Evolutionary conservation across 2,329 filamentous ascomycete species (phyloP).

Genomic region (Dothidotthia symphoricarpi): DNA sequence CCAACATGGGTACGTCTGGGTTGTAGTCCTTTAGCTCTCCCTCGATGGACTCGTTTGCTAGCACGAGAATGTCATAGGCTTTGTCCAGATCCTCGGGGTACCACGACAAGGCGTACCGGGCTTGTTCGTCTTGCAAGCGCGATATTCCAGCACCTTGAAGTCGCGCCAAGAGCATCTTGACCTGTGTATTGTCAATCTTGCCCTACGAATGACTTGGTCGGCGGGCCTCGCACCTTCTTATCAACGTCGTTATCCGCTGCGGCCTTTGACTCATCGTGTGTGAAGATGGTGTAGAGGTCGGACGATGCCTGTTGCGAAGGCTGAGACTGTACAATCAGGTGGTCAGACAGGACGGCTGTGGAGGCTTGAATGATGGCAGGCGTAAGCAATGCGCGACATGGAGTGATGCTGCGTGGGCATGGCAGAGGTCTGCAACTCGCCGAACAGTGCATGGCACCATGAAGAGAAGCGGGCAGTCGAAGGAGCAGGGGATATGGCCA

Average conservation of each 20-base stretch:
- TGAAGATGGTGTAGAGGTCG: constrained; percentile 65
- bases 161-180: constrained; percentile 54
- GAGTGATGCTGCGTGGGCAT: constrained; percentile 20
- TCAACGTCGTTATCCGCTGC: constrained; percentile 58
- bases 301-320: constrained; percentile 20
- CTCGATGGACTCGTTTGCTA: constrained; percentile 78
- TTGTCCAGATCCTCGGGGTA: constrained; percentile 69
- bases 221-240: constrained; percentile 45
- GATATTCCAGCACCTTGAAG: constrained; percentile 55
- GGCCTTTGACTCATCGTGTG: constrained; percentile 52
- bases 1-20: constrained; percentile 68
- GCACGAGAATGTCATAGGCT: constrained; percentile 71
- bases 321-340: constrained; percentile 25
- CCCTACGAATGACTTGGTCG: neutral
- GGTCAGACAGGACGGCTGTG: constrained; percentile 26
- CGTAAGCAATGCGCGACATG: constrained; percentile 14
- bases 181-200: constrained; percentile 35
- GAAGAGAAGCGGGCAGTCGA: constrained; percentile 13
- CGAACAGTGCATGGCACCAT: constrained; percentile 6
- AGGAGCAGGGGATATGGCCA: constrained; percentile 18
- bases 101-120: constrained; percentile 61
- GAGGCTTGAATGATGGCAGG: constrained; percentile 11
- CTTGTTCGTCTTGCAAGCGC: constrained; percentile 60
- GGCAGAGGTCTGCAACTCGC: constrained; percentile 8
- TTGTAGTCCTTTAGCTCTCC: constrained; percentile 76